A percentile compares a stretch with the other conserved stretches of the same genome.
These are phyloP conservation scores for Helianthus annuus DNA, from an alignment of 129 eudicot species.

Conservation along the genomic window HanXRQr2.0-SUNRISE NC_035446.2:1533683-1534182, in stretches of 20 bases:
- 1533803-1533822: constrained; percentile 32
- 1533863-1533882: constrained; percentile 83
- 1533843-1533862: constrained; percentile 91
- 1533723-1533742: constrained; percentile 51
- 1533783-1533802: background rate
- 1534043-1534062: background rate
- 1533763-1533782: background rate
- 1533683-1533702: constrained; percentile 76
- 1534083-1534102: constrained; percentile 41
- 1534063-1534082: background rate
- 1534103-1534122: constrained; percentile 92
- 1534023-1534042: background rate
- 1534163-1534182: constrained; percentile 91
- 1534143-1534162: constrained; percentile 87
- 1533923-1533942: constrained; percentile 86
- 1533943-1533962: constrained; percentile 96
- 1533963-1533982: constrained; percentile 93
- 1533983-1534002: constrained; percentile 76
- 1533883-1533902: constrained; percentile 77
- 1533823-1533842: constrained; percentile 95
- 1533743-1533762: background rate
- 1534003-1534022: constrained; percentile 35
- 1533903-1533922: constrained; percentile 81
- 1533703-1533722: constrained; percentile 81
- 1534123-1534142: constrained; percentile 88